Evolutionary conservation across 2,329 filamentous ascomycete genomes (phyloP), one percentile per base, ranked within the genome.

Genomic region (Alternaria arborescens): DNA sequence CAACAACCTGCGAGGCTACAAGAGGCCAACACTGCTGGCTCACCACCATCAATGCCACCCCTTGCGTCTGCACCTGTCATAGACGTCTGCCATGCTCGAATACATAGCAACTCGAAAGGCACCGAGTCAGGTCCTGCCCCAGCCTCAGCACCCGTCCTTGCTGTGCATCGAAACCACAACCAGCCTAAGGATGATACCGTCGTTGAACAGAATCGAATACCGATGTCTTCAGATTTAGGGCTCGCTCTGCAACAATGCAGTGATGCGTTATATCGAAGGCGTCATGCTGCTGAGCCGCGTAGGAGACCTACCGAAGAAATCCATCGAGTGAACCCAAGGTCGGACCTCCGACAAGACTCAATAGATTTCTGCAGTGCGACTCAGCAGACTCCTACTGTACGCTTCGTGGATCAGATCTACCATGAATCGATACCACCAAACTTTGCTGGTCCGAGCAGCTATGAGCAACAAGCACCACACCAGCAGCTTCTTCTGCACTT

Each of bases 181-280:
- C 51, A 59, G 18, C 16, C 50, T 28, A 55, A 40, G 18, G 26
- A 58, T 7, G 32, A 20, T 14, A 38, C 32, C 38, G 30, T 30
- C 24, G 46, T n/a, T 12, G 14, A 14, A 50, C 46, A 58, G 18
- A 28, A 12, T 11, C 59, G 64, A 8, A 54, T 61, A 41, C 58
- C 62, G 22, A 60, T 50, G 5, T 74, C 72, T 6, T 73, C 71
- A 20, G 71, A 71, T 32, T 61, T 75, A 11, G 66, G 60, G 22
- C 67, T 51, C 47, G 60, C 74, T 14, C 56, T 77, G 53, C 68
- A 69, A 56, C 58, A 72, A 34, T 76, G 73, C 56, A 68, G 74
- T 28, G 54, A 70, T 18, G 62, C 60, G 1, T 66, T 71, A 34
- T 52, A 67, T 8, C 60, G 61, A 41, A 57, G 43, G 51, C 56